Evolutionary conservation across 2,329 filamentous ascomycete species (phyloP).

Genomic region (Venturia oleaginea): DNA sequence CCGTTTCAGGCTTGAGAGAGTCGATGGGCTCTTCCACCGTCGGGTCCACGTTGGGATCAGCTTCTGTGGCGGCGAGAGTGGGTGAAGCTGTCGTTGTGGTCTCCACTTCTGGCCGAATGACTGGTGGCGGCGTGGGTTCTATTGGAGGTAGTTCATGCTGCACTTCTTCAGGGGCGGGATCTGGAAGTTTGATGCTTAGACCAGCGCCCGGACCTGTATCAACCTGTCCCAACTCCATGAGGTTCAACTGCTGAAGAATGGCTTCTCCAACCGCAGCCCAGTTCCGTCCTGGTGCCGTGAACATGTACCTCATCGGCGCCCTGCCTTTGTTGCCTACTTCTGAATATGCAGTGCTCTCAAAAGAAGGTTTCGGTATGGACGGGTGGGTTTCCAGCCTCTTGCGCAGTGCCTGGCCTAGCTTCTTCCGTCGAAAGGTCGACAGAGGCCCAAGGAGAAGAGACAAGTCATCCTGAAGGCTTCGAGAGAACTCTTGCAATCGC

Average conservation of each 20-base stretch:
- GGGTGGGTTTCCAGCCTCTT: constrained; percentile 46
- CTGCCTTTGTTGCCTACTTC: constrained; percentile 5
- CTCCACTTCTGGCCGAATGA: constrained; percentile 19
- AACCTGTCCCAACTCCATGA: constrained; percentile 5
- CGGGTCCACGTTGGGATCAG: neutral
- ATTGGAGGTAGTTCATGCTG: neutral
- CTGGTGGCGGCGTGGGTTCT: neutral
- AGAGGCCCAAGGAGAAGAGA: constrained; percentile 44
- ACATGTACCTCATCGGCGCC: constrained; percentile 4
- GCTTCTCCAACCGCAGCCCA: constrained; percentile 13
- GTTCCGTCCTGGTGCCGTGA: constrained; percentile 8
- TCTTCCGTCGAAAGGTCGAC: constrained; percentile 40
- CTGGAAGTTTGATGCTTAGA: constrained; percentile 10
- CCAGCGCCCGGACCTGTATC: constrained; percentile 13
- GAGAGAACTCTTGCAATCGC: constrained; percentile 40
- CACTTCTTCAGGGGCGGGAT: constrained; percentile 23
- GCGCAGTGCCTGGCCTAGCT: constrained; percentile 40
- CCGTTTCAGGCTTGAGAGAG: neutral
- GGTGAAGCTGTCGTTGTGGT: constrained; percentile 1
- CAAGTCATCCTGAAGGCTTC: constrained; percentile 44
- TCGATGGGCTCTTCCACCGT: neutral
- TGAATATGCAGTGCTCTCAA: constrained; percentile 16
- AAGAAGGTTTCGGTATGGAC: constrained; percentile 33
- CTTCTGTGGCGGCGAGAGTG: neutral
- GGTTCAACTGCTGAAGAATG: constrained; percentile 9